These are phyloP conservation scores for Halophytophthora polymorphica DNA, from an alignment of 352 stramenopile species.

Conservation along the genomic window DNA sequence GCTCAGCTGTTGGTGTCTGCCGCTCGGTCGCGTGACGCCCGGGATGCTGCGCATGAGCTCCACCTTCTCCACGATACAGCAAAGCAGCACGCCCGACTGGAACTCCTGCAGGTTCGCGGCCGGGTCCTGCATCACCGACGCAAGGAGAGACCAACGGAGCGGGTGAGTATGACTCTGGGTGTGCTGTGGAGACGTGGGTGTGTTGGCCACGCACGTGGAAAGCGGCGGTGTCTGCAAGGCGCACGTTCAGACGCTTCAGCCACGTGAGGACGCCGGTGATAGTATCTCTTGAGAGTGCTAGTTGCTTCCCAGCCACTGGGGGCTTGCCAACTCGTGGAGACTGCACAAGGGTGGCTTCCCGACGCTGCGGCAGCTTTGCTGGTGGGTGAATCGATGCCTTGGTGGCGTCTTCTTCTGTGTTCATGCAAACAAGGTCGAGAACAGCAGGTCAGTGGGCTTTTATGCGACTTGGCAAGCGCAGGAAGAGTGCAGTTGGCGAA, in stretches of 20 bases:
- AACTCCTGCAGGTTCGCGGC: constrained; percentile 38
- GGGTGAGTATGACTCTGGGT: no score
- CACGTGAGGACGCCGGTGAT: constrained; percentile 29
- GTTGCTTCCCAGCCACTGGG: neutral
- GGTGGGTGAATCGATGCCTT: neutral
- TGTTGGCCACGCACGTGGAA: constrained; percentile 30
- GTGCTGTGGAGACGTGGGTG: neutral
- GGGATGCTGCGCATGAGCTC: constrained; percentile 65
- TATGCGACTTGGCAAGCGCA: no score
- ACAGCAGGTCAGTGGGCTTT: no score
- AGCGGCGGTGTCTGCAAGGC: constrained; percentile 14
- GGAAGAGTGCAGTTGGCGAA: no score
- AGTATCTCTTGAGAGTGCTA: neutral
- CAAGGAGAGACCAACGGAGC: no score
- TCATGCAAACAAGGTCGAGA: no score
- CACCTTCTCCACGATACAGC: constrained; percentile 61
- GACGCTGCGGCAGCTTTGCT: no score
- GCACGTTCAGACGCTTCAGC: constrained; percentile 37
- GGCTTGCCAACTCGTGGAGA: neutral
- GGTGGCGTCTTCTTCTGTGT: no score
- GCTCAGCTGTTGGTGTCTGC: constrained; percentile 24
- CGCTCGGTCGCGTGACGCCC: constrained; percentile 30
- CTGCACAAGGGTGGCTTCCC: no score
- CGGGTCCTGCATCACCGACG: constrained; percentile 17
- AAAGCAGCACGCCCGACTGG: constrained; percentile 56